Base-by-base conservation (phyloP, 192 early-diverging fungal species). In the Jimgerdemannia flammicorona region DNA sequence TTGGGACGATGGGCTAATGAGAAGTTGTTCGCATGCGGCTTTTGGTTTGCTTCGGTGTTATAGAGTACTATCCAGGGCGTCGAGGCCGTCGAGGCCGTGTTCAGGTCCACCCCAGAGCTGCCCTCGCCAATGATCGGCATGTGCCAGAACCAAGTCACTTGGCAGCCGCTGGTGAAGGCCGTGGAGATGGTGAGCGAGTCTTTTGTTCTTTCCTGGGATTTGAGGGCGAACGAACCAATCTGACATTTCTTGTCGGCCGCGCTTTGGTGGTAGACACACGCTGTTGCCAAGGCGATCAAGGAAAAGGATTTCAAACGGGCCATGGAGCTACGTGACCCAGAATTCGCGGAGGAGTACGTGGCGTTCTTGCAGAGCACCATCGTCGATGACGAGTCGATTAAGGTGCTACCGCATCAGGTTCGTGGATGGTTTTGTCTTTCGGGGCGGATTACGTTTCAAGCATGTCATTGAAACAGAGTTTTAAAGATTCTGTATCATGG, bases 101-200 rank as follows among this genome's bases (percentile, higher is more conserved):
- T 99, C 73, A 86, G 87, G 43, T 88, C 94, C 14, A 97, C 87
- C 41, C 94, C 94, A 3, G 92, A 93, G 4, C 89, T 89, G 17
- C 95, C 95, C n/a, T 92, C 95, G 63, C 93, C 93, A 17, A 94
- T 99, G 89, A 99, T 99, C 72, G 96, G 95, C 10, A 94, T 97
- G 86, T 87, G 84, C 40, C 85, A 96, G 74, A 97, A 98, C 88
- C 93, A 93, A 82, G 91, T 98, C 70, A 94, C 90, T 0, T 88
- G 89, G 39, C 84, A 84, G 44, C 96, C 96, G 64, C 83, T 99
- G 68, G 96, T 97, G 93, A 91, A 97, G 63, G 96, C 97, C 0
- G 96, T 99, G 20, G 85, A 93, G 75, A 80, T 94, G 77, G 91
- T 91, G 80, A 77, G 84, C 79, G 29, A 7, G 20, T 70, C 68